phyloP scores from a whole-genome alignment of 768 basidiomycete genomes.

The Pleurotus ostreatus region DNA sequence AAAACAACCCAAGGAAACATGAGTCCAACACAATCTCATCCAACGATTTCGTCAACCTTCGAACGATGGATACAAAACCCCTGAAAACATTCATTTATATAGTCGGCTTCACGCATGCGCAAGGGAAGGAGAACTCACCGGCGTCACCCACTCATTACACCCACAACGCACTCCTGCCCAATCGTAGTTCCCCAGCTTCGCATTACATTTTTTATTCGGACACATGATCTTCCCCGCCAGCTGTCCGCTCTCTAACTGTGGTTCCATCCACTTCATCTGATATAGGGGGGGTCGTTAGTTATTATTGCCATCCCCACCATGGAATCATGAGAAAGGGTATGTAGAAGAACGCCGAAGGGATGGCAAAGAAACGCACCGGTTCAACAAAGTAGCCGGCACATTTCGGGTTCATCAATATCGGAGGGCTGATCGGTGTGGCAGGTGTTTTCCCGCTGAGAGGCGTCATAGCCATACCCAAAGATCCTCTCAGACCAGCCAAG shows the following conservation, averaged over 20 bases:
- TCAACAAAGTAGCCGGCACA: constrained; percentile 98
- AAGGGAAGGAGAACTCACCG: constrained; percentile 45
- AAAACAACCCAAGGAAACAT: not conserved
- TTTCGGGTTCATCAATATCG: constrained; percentile 71
- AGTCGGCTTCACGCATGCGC: not conserved
- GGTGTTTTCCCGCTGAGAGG: constrained; percentile 15
- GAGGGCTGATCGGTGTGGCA: constrained; percentile 42
- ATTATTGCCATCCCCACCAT: not conserved
- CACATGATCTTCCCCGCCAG: constrained; percentile 88
- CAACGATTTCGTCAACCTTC: constrained; percentile 60
- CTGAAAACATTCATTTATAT: constrained; percentile 20
- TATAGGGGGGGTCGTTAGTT: not conserved
- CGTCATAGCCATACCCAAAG: constrained; percentile 12
- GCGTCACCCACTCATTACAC: constrained; percentile 90
- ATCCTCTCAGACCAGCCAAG: constrained; percentile 32
- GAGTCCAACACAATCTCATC: constrained; percentile 6
- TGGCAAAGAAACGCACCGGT: constrained; percentile 54
- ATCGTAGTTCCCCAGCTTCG: constrained; percentile 93
- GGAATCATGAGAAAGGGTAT: not conserved
- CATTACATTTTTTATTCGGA: constrained; percentile 86
- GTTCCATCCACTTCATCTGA: constrained; percentile 96
- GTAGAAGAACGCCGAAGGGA: not conserved
- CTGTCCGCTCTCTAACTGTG: constrained; percentile 67
- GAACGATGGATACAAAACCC: constrained; percentile 67
- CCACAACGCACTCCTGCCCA: constrained; percentile 95